These are phyloP conservation scores for Podila minutissima DNA, from an alignment of 192 early-diverging fungal genomes.

Conservation along the genomic window DNA sequence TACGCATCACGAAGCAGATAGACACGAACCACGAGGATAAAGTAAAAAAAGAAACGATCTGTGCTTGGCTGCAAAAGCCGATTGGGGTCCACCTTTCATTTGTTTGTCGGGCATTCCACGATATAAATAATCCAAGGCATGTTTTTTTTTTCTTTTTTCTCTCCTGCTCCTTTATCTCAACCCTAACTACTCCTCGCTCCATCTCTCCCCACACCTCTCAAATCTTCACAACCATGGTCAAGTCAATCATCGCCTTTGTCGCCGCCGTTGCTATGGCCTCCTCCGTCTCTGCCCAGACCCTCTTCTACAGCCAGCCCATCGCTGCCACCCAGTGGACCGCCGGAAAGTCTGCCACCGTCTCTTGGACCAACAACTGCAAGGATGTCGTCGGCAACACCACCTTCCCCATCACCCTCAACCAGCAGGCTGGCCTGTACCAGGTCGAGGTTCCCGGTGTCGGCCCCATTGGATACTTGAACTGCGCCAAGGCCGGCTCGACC, in stretches of 20 bases:
- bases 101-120: no score
- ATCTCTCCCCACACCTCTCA: neutral
- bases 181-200: neutral
- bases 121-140: no score
- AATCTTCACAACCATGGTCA: constrained; percentile 8
- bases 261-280: constrained; percentile 29
- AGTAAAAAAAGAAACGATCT: no score
- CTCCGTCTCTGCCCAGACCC: constrained; percentile 16
- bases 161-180: neutral
- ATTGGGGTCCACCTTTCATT: no score
- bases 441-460: constrained; percentile 11
- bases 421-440: constrained; percentile 17
- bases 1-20: no score
- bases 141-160: neutral
- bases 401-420: constrained; percentile 24
- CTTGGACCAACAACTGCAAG: constrained; percentile 22
- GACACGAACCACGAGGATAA: no score
- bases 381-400: constrained; percentile 23
- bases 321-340: constrained; percentile 18
- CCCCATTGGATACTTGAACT: constrained; percentile 27
- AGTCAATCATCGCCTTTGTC: constrained; percentile 4
- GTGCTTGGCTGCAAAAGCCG: no score
- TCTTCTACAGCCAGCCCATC: constrained; percentile 21
- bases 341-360: constrained; percentile 14
- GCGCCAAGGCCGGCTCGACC: constrained; percentile 19